Evolutionary conservation across 768 basidiomycete genomes (phyloP), one percentile per base, ranked within the genome.

Genomic region (Suillus americanus): DNA sequence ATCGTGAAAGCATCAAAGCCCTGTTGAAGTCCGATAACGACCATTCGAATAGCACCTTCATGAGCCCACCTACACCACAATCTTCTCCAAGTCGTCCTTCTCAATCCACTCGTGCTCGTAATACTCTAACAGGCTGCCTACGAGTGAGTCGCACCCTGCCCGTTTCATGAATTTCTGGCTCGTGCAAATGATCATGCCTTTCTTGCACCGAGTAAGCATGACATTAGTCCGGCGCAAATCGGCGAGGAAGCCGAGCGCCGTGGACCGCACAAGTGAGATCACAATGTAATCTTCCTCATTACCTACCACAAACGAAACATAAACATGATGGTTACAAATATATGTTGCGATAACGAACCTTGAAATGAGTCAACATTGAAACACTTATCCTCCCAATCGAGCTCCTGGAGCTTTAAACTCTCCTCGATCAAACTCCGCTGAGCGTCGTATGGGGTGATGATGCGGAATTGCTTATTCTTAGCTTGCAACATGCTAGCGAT

Each of bases 311-410:
- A 12, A 41, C 4, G 66, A 3, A 71, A 57, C 4, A 55, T 13
- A 43, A 66, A 66, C 48, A 3, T 9, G 60, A 33, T 5, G 28
- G 54, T 37, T 62, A 12, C 64, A 25, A 30, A 28, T 61, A 61
- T 23, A 23, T 37, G 48, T 50, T 46, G 59, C 35, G 65, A 66
- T 12, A 25, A 65, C 74, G 62, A 68, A 90, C 92, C 91, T 86
- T 92, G 91, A 68, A 92, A 92, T 1, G 88, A 85, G 69, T 92
- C 91, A 33, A 92, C 86, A 72, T 89, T 91, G 78, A 90, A 92
- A 62, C 86, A 86, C 62, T 80, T 92, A 68, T 94, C 83, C 40
- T 81, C 77, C 89, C 89, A 91, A 3, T 78, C 63, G 1, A 94
- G 74, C 0, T 79, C 81, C 41, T 75, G 74, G 0, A 64, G 48